A percentile compares a stretch with the other conserved stretches of the same genome.
Evolutionary conservation across 192 early-diverging fungal species (phyloP).

Genomic region (Gryganskiella cystojenkinii): DNA sequence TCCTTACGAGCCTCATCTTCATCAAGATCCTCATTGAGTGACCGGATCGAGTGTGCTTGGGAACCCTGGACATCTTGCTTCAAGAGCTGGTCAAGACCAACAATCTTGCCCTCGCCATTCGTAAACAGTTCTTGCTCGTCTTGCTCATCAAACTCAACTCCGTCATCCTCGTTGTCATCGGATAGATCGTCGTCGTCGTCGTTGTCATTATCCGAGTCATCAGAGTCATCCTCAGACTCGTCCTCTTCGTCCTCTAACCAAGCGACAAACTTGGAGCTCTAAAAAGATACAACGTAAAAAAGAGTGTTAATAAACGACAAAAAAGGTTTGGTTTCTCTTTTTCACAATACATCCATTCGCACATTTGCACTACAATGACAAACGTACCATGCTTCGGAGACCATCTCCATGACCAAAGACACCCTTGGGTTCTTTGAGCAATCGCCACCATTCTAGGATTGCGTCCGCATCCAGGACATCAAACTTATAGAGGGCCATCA

Average conservation of each 20-base stretch:
- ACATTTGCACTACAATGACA: not conserved
- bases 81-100: slow-evolving; percentile 10
- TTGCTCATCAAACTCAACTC: slow-evolving; percentile 2
- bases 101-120: slow-evolving; percentile 16
- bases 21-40: slow-evolving; percentile 23
- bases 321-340: not conserved
- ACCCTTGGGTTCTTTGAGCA: slow-evolving; percentile 36
- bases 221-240: slow-evolving; percentile 21
- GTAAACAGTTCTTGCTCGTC: not conserved
- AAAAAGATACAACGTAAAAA: not conserved
- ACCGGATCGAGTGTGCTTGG: slow-evolving; percentile 10
- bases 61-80: slow-evolving; percentile 2
- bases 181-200: slow-evolving; percentile 18
- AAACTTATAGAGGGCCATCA: slow-evolving; percentile 49
- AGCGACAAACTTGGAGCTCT: slow-evolving; percentile 53
- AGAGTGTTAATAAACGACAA: not conserved
- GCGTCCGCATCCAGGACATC: slow-evolving; percentile 47
- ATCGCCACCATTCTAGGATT: slow-evolving; percentile 45
- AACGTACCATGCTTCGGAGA: slow-evolving; percentile 48
- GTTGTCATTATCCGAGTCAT: slow-evolving; percentile 9
- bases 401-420: slow-evolving; percentile 41
- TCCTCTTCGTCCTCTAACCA: slow-evolving; percentile 49
- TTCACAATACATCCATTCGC: not conserved
- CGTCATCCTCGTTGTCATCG: slow-evolving; percentile 4
- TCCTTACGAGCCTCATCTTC: slow-evolving; percentile 17